phyloP scores from a whole-genome alignment of 768 basidiomycete species.

The Lactifluus volemus region DNA sequence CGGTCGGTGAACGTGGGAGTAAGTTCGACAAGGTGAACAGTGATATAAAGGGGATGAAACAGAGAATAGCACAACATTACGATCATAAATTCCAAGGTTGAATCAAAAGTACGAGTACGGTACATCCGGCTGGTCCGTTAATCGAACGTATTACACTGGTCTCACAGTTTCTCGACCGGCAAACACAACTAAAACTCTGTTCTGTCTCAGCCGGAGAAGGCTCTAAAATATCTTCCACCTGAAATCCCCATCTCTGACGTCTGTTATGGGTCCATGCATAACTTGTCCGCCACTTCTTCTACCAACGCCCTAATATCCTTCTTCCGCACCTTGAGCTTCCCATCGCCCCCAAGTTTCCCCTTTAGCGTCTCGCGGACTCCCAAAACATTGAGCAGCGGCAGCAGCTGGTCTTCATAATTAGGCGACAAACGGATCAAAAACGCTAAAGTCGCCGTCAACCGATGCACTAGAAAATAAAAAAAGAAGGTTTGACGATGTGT shows the following conservation, averaged over 20 bases:
- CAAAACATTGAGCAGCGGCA: conserved; percentile 60
- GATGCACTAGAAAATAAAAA: conserved; percentile 50
- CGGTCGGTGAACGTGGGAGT: too few relatives aligned
- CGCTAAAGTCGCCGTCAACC: conserved; percentile 70
- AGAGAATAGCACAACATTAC: too few relatives aligned
- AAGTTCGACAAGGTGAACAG: too few relatives aligned
- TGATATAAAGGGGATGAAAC: too few relatives aligned
- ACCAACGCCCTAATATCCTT: conserved; percentile 58
- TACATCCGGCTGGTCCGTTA: too few relatives aligned
- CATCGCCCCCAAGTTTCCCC: conserved; percentile 42
- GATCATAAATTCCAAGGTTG: too few relatives aligned
- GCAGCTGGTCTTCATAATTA: conserved; percentile 44
- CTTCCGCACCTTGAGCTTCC: conserved; percentile 49
- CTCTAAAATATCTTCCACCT: not conserved
- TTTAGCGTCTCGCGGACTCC: conserved; percentile 48
- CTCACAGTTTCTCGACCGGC: too few relatives aligned
- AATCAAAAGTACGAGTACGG: too few relatives aligned
- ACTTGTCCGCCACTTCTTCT: conserved; percentile 46
- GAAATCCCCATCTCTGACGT: not conserved
- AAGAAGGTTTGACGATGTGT: too few relatives aligned
- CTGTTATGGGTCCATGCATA: conserved; percentile 23
- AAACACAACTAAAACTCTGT: too few relatives aligned
- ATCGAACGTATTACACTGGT: too few relatives aligned
- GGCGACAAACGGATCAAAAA: conserved; percentile 73
- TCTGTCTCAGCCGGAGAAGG: not conserved